Evolutionary conservation across 2,329 filamentous ascomycete genomes (phyloP).

Genomic region (Fusarium secorum): DNA sequence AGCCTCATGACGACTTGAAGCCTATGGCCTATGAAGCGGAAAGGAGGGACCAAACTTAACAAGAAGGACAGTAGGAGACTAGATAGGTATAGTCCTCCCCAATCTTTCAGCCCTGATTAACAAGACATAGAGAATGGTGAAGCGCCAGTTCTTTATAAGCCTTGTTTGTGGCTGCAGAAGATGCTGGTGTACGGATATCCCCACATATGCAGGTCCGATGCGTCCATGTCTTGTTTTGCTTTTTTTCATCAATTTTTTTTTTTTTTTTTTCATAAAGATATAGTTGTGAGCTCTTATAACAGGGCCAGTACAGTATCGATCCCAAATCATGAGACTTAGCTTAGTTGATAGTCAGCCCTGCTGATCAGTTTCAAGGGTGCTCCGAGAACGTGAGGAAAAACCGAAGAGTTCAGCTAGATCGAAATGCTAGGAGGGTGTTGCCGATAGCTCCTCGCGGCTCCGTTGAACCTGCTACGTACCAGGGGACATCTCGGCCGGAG

Average conservation of each 20-base stretch:
- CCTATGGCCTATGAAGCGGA: not conserved
- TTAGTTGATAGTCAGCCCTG: not conserved
- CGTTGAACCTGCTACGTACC: not conserved
- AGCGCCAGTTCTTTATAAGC: constrained; percentile 18
- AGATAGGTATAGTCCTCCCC: not conserved
- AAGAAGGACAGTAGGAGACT: not conserved
- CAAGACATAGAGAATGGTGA: constrained; percentile 10
- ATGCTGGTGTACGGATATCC: constrained; percentile 1
- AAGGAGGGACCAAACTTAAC: not conserved
- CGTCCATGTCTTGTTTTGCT: constrained; percentile 10
- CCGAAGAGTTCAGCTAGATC: constrained; percentile 4
- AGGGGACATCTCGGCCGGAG: constrained; percentile 27
- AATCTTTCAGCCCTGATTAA: constrained; percentile 12
- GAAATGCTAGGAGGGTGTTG: constrained; percentile 5
- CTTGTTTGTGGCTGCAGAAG: constrained; percentile 22
- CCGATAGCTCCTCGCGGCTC: constrained; percentile 16
- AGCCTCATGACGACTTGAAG: constrained; percentile 28
- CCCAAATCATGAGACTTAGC: not conserved
- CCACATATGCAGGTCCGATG: constrained; percentile 36
- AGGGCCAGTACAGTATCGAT: not conserved
- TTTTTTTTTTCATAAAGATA: not conserved
- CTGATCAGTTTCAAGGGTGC: not conserved
- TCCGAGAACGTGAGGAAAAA: not conserved
- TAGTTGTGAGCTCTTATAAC: not conserved
- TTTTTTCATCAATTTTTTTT: too few relatives aligned